These are phyloP conservation scores for Senna tora DNA, from an alignment of 306 rosid genomes.

Conservation along the genomic window DNA sequence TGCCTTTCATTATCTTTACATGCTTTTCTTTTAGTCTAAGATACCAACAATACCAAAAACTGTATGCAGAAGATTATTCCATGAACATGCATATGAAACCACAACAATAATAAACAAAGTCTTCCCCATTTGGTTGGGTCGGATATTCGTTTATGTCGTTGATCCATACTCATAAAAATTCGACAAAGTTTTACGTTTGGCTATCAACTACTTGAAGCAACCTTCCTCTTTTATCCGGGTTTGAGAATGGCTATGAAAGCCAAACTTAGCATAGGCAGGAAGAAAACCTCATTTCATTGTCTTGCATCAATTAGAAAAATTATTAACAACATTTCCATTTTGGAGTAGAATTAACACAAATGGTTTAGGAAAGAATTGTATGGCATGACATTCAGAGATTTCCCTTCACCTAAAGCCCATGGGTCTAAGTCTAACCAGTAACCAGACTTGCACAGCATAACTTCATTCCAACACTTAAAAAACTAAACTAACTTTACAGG, in stretches of 20 bases:
- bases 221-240: no score
- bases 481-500: background rate
- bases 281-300: background rate
- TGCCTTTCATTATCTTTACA: conserved; percentile 1
- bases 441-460: conserved; percentile 4
- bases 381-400: background rate
- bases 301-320: conserved; percentile 2
- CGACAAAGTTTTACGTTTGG: no score
- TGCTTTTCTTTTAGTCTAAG: background rate
- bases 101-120: no score
- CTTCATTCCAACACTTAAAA: background rate
- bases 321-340: conserved; percentile 8
- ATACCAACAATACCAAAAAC: conserved; percentile 13
- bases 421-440: no score
- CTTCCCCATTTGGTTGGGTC: no score
- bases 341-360: conserved; percentile 7
- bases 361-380: background rate
- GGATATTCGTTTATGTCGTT: no score
- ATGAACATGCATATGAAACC: background rate
- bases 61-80: background rate
- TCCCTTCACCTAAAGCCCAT: conserved; percentile 1
- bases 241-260: no score
- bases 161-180: no score
- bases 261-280: no score
- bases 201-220: no score